Conservation (phyloP, 371 early-diverging fungal genomes). For the Rhizopus delemar region DNA sequence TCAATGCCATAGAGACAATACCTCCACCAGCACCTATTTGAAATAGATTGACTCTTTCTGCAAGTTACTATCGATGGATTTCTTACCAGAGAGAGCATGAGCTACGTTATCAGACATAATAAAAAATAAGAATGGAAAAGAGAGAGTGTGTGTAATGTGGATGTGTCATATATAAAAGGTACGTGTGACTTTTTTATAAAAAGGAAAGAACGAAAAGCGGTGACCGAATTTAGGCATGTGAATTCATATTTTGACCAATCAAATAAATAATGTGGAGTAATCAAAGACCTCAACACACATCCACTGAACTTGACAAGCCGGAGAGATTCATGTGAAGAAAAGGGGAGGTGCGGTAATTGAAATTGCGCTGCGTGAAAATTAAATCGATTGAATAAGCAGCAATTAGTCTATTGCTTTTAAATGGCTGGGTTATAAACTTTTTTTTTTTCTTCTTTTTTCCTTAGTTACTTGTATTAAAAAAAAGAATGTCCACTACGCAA, state of each 20-base stretch:
- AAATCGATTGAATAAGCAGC: slow-evolving; percentile 29
- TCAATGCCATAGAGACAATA: slow-evolving; percentile 90
- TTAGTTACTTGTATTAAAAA: slow-evolving; percentile 22
- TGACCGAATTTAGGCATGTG: slow-evolving; percentile 17
- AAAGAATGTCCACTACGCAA: slow-evolving; percentile 43
- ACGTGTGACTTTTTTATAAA: not conserved
- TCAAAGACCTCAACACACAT: not conserved
- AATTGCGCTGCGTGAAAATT: slow-evolving; percentile 24
- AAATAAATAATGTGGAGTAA: slow-evolving; percentile 22
- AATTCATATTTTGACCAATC: slow-evolving; percentile 20
- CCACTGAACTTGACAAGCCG: not conserved
- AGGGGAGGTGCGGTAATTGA: too few relatives aligned
- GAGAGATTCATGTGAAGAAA: too few relatives aligned
- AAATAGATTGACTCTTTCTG: not conserved
- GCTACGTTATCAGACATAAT: slow-evolving; percentile 92
- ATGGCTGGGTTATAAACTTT: slow-evolving; percentile 14
- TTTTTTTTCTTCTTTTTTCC: slow-evolving; percentile 11
- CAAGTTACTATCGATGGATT: not conserved
- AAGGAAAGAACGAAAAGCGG: not conserved
- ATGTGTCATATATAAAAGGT: slow-evolving; percentile 26
- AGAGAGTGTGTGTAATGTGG: slow-evolving; percentile 8
- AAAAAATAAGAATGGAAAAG: slow-evolving; percentile 19
- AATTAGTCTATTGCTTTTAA: not conserved
- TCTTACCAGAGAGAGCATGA: slow-evolving; percentile 83
- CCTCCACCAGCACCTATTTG: slow-evolving; percentile 91